phyloP scores from a whole-genome alignment of 768 basidiomycete genomes.

The Mycena sanguinolenta region DNA sequence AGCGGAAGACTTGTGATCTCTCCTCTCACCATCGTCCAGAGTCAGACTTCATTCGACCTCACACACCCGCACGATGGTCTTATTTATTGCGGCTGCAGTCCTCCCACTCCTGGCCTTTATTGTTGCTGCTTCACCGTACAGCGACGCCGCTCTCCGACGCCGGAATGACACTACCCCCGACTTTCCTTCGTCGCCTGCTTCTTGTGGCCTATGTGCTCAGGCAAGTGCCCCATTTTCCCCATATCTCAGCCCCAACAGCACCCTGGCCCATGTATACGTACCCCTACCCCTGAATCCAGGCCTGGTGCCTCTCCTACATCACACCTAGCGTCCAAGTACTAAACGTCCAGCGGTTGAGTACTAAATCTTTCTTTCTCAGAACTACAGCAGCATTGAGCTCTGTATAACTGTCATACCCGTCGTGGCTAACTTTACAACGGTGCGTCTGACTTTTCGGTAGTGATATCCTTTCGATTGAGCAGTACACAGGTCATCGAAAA shows the following conservation, averaged over 20 bases:
- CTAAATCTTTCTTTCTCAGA: slow-evolving; percentile 42
- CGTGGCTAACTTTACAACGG: slow-evolving; percentile 68
- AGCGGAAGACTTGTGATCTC: background rate
- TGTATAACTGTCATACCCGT: slow-evolving; percentile 72
- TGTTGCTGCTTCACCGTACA: slow-evolving; percentile 40
- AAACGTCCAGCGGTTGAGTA: too few relatives aligned
- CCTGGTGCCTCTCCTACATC: background rate
- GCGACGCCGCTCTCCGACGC: slow-evolving; percentile 30
- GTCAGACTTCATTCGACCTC: background rate
- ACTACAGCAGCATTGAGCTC: slow-evolving; percentile 66
- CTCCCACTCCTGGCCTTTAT: slow-evolving; percentile 40
- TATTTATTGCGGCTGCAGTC: slow-evolving; percentile 41
- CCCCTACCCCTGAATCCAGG: too few relatives aligned
- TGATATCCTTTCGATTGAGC: background rate
- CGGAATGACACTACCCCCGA: slow-evolving; percentile 41
- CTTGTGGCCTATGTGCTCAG: slow-evolving; percentile 27
- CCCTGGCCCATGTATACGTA: background rate
- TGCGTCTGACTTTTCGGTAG: slow-evolving; percentile 40
- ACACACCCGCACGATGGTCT: slow-evolving; percentile 35
- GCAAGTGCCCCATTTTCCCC: slow-evolving; percentile 1
- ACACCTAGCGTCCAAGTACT: too few relatives aligned
- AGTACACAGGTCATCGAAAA: slow-evolving; percentile 69
- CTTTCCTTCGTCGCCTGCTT: slow-evolving; percentile 23
- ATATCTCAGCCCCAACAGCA: background rate
- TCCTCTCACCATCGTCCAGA: slow-evolving; percentile 8